Evolutionary conservation across 129 eudicot genomes (phyloP), one percentile per base, ranked within the genome.

Genomic region (Helichrysum umbraculigerum): DNA sequence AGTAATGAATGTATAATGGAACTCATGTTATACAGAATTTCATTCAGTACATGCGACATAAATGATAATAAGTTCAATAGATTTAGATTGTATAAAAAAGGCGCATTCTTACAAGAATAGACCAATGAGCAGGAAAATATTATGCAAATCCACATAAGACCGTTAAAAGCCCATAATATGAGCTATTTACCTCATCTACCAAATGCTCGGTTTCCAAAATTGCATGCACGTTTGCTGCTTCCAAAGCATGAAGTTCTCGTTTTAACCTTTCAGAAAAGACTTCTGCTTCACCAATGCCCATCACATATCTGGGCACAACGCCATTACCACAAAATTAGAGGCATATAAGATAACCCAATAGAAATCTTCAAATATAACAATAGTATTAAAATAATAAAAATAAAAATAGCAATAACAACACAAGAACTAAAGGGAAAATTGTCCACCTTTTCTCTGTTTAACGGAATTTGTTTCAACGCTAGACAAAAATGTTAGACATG

Each of bases 201-300:
- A 81, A 81, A 81, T 74, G 81, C 59, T 81, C 76, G 35, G 76
- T 76, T 76, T 75, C 84, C 81, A 81, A 81, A 75, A 81, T 81
- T 61, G 84, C 84, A 52, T 81, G 84, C 47, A 81, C 84, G n/a
- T 81, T 81, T 42, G 84, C 81, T 44, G 84, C 84, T 81, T 81
- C 81, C 28, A 81, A 70, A 81, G 84, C 84, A 51, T 81, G 84
- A 69, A 81, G 84, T 62, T 81, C 84, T 21, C 81, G 81, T 76
- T 81, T 81, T 76, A 81, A 28, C 76, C 84, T 68, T 51, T 81
- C 84, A 1, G 84, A 76, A 70, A 81, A 81, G 20, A 76, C 66
- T 62, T 81, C 84, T 32, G 84, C 84, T 81, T 93, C 84, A 22
- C 84, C 84, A 37, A 81, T 69, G 2, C 80, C 80, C 77, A 75